These are phyloP conservation scores for Eutrema salsugineum DNA, from an alignment of 441 rosid genomes.

Conservation along the genomic window DNA sequence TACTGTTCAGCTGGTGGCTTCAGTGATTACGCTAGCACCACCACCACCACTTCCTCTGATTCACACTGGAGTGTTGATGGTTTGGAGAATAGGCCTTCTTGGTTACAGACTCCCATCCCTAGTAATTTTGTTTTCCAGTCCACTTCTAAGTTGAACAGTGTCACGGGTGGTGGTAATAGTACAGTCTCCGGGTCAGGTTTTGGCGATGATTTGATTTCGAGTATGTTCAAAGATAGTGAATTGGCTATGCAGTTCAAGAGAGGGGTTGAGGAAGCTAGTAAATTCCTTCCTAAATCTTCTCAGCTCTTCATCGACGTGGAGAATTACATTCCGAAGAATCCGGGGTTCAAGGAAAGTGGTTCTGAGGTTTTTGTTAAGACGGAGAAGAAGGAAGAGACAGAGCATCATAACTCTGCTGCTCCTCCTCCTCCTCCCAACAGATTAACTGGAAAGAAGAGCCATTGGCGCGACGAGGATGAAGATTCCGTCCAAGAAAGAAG, in stretches of 20 bases:
- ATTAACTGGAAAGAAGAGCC: slow-evolving; percentile 28
- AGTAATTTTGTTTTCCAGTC: slow-evolving; percentile 26
- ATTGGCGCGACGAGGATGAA: slow-evolving; percentile 22
- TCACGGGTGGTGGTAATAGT: neutral
- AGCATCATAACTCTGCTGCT: slow-evolving; percentile 9
- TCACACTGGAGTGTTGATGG: slow-evolving; percentile 31
- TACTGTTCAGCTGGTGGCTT: slow-evolving; percentile 30
- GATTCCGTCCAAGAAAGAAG: slow-evolving; percentile 24
- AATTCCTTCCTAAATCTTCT: slow-evolving; percentile 64
- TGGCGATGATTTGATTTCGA: slow-evolving; percentile 22
- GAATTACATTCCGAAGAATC: slow-evolving; percentile 9
- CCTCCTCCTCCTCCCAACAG: neutral
- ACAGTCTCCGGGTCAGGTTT: neutral
- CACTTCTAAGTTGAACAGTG: neutral
- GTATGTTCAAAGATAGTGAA: slow-evolving; percentile 46
- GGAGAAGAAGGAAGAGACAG: slow-evolving; percentile 27
- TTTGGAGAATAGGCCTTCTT: slow-evolving; percentile 15
- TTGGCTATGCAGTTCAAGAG: slow-evolving; percentile 59
- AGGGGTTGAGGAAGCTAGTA: slow-evolving; percentile 80
- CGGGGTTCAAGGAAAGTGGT: slow-evolving; percentile 27
- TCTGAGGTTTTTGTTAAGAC: slow-evolving; percentile 2
- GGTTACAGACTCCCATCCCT: slow-evolving; percentile 29
- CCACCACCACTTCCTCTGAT: slow-evolving; percentile 29
- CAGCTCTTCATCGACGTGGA: slow-evolving; percentile 42
- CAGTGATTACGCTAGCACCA: slow-evolving; percentile 26